Conservation (phyloP, 768 basidiomycete genomes). For the Ramaria rubella region DNA sequence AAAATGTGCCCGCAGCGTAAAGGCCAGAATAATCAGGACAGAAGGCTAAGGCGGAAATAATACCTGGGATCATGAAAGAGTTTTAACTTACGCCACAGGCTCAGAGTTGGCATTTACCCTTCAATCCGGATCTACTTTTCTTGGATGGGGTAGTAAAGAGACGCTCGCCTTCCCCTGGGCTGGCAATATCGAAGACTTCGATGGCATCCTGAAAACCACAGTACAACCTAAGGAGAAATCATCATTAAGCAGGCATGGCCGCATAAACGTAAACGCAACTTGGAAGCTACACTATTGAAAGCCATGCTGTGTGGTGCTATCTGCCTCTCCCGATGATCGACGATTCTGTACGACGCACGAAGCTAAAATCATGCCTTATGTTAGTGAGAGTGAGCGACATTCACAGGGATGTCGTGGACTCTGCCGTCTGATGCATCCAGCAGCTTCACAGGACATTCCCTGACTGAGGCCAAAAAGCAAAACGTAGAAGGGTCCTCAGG, state of each 20-base stretch:
- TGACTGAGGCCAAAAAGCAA: slow-evolving; percentile 78
- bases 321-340: slow-evolving; percentile 90
- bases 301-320: slow-evolving; percentile 80
- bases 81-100: neutral
- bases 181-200: slow-evolving; percentile 72
- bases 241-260: neutral
- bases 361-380: slow-evolving; percentile 43
- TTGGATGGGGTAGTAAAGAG: slow-evolving; percentile 64
- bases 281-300: slow-evolving; percentile 63
- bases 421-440: slow-evolving; percentile 73
- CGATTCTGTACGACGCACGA: slow-evolving; percentile 84
- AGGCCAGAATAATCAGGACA: slow-evolving; percentile 53
- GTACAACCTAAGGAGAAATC: slow-evolving; percentile 50
- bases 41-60: slow-evolving; percentile 81
- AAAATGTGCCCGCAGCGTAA: slow-evolving; percentile 76
- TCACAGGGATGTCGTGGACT: slow-evolving; percentile 32
- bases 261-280: slow-evolving; percentile 35
- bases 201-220: slow-evolving; percentile 84
- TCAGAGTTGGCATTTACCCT: slow-evolving; percentile 44
- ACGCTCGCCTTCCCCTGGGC: slow-evolving; percentile 69
- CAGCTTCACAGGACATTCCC: slow-evolving; percentile 80
- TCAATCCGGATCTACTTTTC: slow-evolving; percentile 79
- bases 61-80: slow-evolving; percentile 44
- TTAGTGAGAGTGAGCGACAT: neutral
- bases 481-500: slow-evolving; percentile 51